Percentiles rank a stretch among this genome's conserved stretches.
These are phyloP conservation scores for Apiospora rasikravindrae DNA, from an alignment of 2,329 filamentous ascomycete species.

Conservation along the genomic window DNA sequence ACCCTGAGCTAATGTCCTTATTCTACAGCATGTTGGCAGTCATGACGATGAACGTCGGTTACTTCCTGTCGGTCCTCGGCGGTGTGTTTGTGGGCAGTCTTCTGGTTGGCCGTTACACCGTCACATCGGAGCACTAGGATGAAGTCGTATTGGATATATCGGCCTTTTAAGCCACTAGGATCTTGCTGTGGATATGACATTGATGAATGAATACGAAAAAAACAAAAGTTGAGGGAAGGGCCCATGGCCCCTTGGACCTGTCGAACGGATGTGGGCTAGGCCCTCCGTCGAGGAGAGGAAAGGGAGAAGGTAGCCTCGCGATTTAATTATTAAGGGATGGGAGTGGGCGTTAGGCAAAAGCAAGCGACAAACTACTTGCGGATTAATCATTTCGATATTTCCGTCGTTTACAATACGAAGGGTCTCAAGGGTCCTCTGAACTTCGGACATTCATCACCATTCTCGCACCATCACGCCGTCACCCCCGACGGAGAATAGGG, in stretches of 20 bases:
- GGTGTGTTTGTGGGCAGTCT: slow-evolving; percentile 82
- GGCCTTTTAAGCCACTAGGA: neutral
- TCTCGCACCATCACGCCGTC: neutral
- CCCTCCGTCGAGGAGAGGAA: neutral
- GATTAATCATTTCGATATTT: neutral
- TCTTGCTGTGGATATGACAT: neutral
- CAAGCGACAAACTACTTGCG: neutral
- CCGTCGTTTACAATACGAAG: neutral
- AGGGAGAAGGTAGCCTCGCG: neutral
- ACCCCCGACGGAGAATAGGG: neutral
- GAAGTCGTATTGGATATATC: neutral
- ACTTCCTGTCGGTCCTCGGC: slow-evolving; percentile 39
- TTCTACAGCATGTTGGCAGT: slow-evolving; percentile 39
- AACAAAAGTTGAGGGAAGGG: neutral
- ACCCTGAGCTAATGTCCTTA: neutral
- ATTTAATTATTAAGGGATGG: neutral
- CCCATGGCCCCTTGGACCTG: neutral
- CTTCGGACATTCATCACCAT: neutral
- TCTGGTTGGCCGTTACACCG: slow-evolving; percentile 72
- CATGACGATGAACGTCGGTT: slow-evolving; percentile 42
- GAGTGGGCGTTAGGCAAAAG: neutral
- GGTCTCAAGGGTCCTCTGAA: neutral
- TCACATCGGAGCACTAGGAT: slow-evolving; percentile 54
- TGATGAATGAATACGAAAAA: neutral
- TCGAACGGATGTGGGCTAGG: neutral